phyloP scores from a whole-genome alignment of 495 filamentous ascomycete species.

The Penicillium manginii region DNA sequence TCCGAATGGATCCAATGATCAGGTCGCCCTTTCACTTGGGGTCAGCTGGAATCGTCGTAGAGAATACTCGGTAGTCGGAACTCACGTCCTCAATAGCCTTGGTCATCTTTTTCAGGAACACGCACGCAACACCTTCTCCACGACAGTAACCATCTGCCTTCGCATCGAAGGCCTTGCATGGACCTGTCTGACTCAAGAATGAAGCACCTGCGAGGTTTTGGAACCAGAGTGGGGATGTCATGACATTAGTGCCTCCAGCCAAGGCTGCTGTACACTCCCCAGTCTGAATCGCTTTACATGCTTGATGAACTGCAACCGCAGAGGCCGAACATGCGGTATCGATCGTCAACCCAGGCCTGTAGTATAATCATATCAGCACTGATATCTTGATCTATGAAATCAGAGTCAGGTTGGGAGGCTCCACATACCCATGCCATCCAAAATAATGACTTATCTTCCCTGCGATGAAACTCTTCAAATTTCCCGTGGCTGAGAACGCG shows the following conservation, averaged over 20 bases:
- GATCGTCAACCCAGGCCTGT: conserved; percentile 37
- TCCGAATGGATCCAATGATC: conserved; percentile 65
- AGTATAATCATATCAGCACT: no score
- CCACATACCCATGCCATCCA: conserved; percentile 47
- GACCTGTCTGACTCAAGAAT: conserved; percentile 46
- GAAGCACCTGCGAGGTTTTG: conserved; percentile 42
- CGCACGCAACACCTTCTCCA: conserved; percentile 65
- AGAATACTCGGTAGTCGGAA: no score
- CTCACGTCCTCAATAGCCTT: conserved; percentile 57
- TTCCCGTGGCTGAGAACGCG: conserved; percentile 44
- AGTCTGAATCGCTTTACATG: conserved; percentile 38
- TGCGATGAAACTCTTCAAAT: conserved; percentile 37
- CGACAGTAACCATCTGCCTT: conserved; percentile 76
- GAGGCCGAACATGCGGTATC: conserved; percentile 56
- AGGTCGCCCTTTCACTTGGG: conserved; percentile 48
- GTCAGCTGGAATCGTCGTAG: no score
- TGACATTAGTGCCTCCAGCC: conserved; percentile 48
- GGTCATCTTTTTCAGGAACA: conserved; percentile 68
- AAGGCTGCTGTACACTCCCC: conserved; percentile 45
- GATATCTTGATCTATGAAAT: no score
- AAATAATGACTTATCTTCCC: conserved; percentile 48
- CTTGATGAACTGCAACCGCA: conserved; percentile 43
- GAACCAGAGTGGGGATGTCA: conserved; percentile 37
- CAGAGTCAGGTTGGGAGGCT: no score
- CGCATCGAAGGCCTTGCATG: conserved; percentile 73